These are phyloP conservation scores for Hymenoscyphus linearis DNA, from an alignment of 2,329 filamentous ascomycete species.

Conservation along the genomic window DNA sequence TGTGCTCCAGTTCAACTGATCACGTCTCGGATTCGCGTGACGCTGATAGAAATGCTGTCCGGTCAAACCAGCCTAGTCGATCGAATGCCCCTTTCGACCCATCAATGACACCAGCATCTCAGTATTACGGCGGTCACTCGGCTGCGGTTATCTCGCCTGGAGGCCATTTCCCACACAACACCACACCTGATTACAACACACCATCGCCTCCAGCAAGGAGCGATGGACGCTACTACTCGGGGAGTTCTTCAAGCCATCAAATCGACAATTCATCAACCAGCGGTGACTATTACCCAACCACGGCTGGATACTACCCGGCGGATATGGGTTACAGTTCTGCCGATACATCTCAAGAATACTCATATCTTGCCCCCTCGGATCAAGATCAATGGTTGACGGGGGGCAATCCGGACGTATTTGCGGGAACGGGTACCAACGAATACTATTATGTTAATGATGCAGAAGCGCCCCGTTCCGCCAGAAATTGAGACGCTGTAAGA, in stretches of 20 bases:
- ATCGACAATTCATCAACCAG: slow-evolving; percentile 5
- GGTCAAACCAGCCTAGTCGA: slow-evolving; percentile 4
- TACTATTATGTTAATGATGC: slow-evolving; percentile 18
- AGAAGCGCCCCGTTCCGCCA: slow-evolving; percentile 6
- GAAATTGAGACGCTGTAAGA: neutral
- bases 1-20: slow-evolving; percentile 14
- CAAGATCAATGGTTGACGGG: slow-evolving; percentile 11
- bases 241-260: slow-evolving; percentile 6
- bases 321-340: slow-evolving; percentile 12
- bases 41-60: slow-evolving; percentile 1
- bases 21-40: slow-evolving; percentile 9
- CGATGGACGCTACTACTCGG: slow-evolving; percentile 12
- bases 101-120: slow-evolving; percentile 12
- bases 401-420: slow-evolving; percentile 17
- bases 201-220: slow-evolving; percentile 10
- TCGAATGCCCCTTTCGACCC: slow-evolving; percentile 3
- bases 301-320: slow-evolving; percentile 14
- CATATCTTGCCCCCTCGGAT: slow-evolving; percentile 11
- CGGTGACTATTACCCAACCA: slow-evolving; percentile 7
- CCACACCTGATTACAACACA: slow-evolving; percentile 10
- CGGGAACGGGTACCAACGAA: slow-evolving; percentile 13
- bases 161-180: slow-evolving; percentile 9
- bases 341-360: slow-evolving; percentile 8
- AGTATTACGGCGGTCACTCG: slow-evolving; percentile 8
- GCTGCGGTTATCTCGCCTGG: slow-evolving; percentile 8